Percentiles rank a stretch among this genome's conserved stretches.
phyloP scores from a whole-genome alignment of 2,329 filamentous ascomycete genomes.

The Aspergillus calidoustus region DNA sequence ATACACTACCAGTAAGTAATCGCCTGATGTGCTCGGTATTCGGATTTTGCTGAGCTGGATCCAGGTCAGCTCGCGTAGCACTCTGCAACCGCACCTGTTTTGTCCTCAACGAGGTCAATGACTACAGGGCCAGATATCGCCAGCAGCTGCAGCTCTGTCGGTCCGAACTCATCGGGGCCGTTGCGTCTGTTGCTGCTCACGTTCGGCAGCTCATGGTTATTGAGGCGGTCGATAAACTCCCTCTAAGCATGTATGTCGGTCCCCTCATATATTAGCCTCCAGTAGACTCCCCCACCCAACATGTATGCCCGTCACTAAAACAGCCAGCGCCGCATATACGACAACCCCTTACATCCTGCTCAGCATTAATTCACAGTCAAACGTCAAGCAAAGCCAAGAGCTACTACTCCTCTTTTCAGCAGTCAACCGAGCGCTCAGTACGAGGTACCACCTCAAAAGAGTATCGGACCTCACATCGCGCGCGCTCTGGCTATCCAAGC shows the following conservation, averaged over 20 bases:
- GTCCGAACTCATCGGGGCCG: neutral
- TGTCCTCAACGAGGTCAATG: neutral
- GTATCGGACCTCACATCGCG: neutral
- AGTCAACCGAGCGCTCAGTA: neutral
- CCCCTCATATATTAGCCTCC: too few relatives aligned
- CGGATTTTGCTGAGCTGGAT: neutral
- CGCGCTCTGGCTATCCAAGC: neutral
- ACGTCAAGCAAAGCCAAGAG: neutral
- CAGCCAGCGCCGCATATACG: neutral
- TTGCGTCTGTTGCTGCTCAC: neutral
- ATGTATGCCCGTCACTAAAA: neutral
- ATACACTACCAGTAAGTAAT: slow-evolving; percentile 2
- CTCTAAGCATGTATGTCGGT: neutral
- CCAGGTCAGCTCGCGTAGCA: neutral
- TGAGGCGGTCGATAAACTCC: neutral
- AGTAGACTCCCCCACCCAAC: neutral
- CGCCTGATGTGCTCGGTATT: too few relatives aligned
- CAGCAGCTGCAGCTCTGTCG: neutral
- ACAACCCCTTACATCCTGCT: neutral
- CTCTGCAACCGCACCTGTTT: neutral
- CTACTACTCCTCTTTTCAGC: neutral
- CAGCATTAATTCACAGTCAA: neutral
- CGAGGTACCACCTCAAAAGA: neutral
- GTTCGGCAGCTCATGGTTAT: neutral
- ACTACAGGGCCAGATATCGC: neutral